phyloP scores from a whole-genome alignment of 1,139 yeast genomes.

The Kazachstania sp. region DNA sequence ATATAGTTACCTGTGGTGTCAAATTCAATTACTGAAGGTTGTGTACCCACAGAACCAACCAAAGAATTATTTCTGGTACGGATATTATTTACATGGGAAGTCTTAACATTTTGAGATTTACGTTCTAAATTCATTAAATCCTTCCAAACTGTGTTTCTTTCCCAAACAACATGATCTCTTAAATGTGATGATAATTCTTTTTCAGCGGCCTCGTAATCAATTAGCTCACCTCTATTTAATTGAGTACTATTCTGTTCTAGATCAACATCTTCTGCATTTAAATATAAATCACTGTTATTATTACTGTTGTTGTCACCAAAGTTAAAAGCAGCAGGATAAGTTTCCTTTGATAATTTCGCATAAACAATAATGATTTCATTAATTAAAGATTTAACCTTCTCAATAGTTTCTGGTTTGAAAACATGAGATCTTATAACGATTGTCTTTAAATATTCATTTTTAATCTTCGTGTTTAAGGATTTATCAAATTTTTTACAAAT shows the following conservation, averaged over 20 bases:
- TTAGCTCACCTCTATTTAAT: neutral
- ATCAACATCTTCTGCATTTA: neutral
- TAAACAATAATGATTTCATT: constrained; percentile 35
- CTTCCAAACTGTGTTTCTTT: constrained; percentile 93
- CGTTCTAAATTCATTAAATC: constrained; percentile 89
- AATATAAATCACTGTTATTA: neutral
- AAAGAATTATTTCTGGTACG: constrained; percentile 4
- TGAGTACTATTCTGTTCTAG: neutral
- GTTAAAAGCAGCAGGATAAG: constrained; percentile 5
- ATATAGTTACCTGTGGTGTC: neutral
- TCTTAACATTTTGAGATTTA: constrained; percentile 48
- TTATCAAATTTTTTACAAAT: constrained; percentile 88
- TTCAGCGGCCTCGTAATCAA: constrained; percentile 37
- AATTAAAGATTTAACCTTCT: constrained; percentile 39
- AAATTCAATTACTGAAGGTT: constrained; percentile 1
- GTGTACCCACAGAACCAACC: neutral
- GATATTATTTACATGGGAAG: constrained; percentile 11
- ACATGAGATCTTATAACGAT: constrained; percentile 38
- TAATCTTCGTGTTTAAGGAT: constrained; percentile 54
- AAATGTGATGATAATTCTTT: constrained; percentile 66
- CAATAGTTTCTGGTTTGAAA: constrained; percentile 39
- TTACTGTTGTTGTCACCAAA: neutral
- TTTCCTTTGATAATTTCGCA: constrained; percentile 34
- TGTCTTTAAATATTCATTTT: constrained; percentile 41
- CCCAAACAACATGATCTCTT: constrained; percentile 93